Conservation (phyloP, 371 early-diverging fungal species). For the Syncephalastrum monosporum region DNA sequence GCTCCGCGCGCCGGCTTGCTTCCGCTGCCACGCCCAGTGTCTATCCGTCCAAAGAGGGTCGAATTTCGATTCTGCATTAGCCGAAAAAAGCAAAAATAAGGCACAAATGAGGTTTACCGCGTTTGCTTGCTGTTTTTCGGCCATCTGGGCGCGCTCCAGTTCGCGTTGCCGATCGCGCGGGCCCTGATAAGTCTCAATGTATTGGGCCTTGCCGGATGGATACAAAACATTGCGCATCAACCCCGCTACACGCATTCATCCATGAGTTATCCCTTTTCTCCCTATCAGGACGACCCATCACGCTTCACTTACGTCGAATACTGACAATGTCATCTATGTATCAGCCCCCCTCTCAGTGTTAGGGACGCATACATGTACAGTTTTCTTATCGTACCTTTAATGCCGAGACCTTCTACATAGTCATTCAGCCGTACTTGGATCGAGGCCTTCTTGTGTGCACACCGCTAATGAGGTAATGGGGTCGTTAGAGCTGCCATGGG, state of each 20-base stretch:
- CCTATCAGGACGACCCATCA: too few relatives aligned
- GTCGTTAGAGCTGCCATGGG: too few relatives aligned
- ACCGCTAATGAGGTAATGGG: constrained; percentile 19
- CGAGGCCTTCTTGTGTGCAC: constrained; percentile 45
- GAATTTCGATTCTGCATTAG: too few relatives aligned
- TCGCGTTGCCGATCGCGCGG: constrained; percentile 22
- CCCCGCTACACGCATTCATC: constrained; percentile 32
- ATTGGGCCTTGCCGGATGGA: constrained; percentile 43
- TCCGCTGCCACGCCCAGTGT: not conserved
- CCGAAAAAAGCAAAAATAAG: too few relatives aligned
- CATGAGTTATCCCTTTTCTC: not conserved
- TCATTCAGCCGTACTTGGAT: constrained; percentile 41
- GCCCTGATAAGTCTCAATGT: constrained; percentile 26
- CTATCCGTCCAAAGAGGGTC: too few relatives aligned
- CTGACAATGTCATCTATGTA: constrained; percentile 41
- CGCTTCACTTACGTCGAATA: constrained; percentile 42
- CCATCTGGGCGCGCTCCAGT: not conserved
- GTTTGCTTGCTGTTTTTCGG: too few relatives aligned
- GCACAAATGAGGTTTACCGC: too few relatives aligned
- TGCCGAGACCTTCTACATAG: constrained; percentile 43
- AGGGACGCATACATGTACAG: not conserved
- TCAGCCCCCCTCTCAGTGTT: too few relatives aligned
- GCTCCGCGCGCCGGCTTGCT: constrained; percentile 8
- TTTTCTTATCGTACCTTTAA: constrained; percentile 27
- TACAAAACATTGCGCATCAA: constrained; percentile 52